phyloP scores from a whole-genome alignment of 164 flowering plant genomes.

The Umbellularia californica region DNA sequence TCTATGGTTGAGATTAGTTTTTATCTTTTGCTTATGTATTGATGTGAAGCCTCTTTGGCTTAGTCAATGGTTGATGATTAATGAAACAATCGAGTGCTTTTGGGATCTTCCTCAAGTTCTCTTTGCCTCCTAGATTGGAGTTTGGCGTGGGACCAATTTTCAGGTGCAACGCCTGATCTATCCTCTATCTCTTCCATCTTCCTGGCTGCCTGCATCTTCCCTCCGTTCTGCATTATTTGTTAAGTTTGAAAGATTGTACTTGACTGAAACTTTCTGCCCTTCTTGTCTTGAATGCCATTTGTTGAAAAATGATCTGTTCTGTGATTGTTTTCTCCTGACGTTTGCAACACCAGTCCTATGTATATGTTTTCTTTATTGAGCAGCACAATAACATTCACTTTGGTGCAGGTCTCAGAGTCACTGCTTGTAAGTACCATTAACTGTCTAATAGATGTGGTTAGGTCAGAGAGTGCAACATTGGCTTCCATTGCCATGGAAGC shows the following conservation, averaged over 20 bases:
- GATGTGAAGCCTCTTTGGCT: too few relatives aligned
- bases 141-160: too few relatives aligned
- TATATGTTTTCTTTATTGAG: background rate
- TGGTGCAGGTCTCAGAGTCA: constrained; percentile 45
- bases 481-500: constrained; percentile 90
- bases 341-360: background rate
- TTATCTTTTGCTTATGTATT: too few relatives aligned
- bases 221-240: too few relatives aligned
- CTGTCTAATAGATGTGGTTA: constrained; percentile 58
- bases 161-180: too few relatives aligned
- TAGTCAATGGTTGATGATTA: too few relatives aligned
- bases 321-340: background rate
- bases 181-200: too few relatives aligned
- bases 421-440: constrained; percentile 45
- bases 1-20: too few relatives aligned
- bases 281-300: background rate
- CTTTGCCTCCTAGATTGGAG: too few relatives aligned
- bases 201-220: too few relatives aligned
- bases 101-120: too few relatives aligned
- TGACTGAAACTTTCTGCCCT: background rate
- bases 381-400: background rate
- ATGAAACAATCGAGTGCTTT: too few relatives aligned
- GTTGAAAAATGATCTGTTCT: background rate
- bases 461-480: constrained; percentile 59
- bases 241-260: background rate